Evolutionary conservation across 1,139 yeast species (phyloP), one percentile per base, ranked within the genome.

Genomic region (Geotrichum macrosporum): DNA sequence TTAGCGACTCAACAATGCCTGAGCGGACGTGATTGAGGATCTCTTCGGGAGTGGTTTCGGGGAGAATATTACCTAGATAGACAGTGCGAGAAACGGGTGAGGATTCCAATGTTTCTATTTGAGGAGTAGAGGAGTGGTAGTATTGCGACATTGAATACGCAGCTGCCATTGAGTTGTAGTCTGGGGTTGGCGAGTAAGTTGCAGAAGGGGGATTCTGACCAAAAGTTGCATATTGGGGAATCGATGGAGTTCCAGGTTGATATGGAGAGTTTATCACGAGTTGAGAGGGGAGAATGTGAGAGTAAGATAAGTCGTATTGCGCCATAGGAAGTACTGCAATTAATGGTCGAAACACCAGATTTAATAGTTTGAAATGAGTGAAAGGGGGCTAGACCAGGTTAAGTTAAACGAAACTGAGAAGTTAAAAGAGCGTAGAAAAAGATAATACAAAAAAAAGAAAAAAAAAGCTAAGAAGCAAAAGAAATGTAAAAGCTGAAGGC

Each of bases 11-110:
- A 50, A 92, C 79, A 18, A 88, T 81, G 20, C 97, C 97, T 26
- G 95, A 83, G 57, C 95, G 78, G 26, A 92, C 96, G 63, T 86
- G 92, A 62, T 87, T 92, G 60, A 92, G 73, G 47, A 92, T 69
- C 59, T 87, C 95, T 58, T 84, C 81, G 3, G 94, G 80, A 24
- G 88, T 78, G 50, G 88, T 74, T 54, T 83, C 86, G n/a, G 75
- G 68, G 0, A 97, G 96, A 37, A 92, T 76, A 61, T 87, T 88
- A 10, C 96, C 96, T 57, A 92, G 71, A 63, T 88, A 87, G 5
- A 92, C 95, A 0, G 97, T 87, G 63, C 96, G 76, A 52, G 67
- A 67, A 18, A 36, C 37, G 27, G 30, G 34, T 13, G 44, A 33
- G 5, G 42, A 40, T 5, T 44, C 53, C 35, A 55, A 42, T 37